Evolutionary conservation across 164 flowering plant species (phyloP), one percentile per base, ranked within the genome.

Genomic region (Nelumbo lutea): DNA sequence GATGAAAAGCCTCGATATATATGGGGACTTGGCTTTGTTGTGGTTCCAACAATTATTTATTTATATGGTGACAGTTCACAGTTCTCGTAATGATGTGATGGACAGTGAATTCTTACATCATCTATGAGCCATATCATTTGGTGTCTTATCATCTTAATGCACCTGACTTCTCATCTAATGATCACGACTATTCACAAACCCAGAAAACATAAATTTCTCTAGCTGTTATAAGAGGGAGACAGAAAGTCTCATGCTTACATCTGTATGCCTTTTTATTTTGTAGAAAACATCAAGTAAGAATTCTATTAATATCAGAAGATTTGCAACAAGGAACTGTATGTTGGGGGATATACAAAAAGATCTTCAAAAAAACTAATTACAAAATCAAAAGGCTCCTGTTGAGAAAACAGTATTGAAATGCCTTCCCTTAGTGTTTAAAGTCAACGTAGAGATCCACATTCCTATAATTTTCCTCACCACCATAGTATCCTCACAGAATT

Each of bases 1-100:
- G 69, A 69, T 52, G 90, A 86, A 76, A 85, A 80, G 72, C 80
- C 83, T 69, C 80, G 74, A 58, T 75, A 73, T 46, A 73, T 90
- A 52, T 92, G 97, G 97, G 94, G 91, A 56, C 90, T 90, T 61
- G 86, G 96, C 43, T 67, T 89, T 80, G 88, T 91, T 63, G 87
- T 92, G 67, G 75, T 90, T 11, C 81, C 90, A 1, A 93, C 97
- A 59, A 79, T 88, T 70, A 78, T 90, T 77, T 76, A 81, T 69
- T 91, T 94, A 72, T 65, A 91, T 15, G 90, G 89, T 56, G 92
- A 81, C 61, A 77, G 80, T 75, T 77, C 90, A 27, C 27, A 27
- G 27, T 62, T 73, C 75, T 38, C 64, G 75, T 68, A 45, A 60
- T 45, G 84, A 83, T 71, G 47, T 86, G 56, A 81, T 86, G 70